Percentiles rank a stretch among this genome's conserved stretches.
Conservation (phyloP, 148 eudicot genomes). For the Dianthus caryophyllus region DNA sequence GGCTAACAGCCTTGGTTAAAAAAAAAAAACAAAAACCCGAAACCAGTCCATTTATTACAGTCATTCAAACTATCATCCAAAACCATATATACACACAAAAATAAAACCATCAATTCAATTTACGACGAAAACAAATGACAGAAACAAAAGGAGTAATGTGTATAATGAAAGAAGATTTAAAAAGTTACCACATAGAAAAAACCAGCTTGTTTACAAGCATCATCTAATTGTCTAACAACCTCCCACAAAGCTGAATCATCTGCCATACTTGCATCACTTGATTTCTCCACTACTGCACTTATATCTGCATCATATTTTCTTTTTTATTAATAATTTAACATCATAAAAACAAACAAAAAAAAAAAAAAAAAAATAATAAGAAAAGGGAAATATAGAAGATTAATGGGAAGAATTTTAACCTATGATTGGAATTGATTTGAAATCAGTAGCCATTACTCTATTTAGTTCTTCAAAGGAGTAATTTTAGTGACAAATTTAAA, state of each 20-base stretch:
- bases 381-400: not conserved
- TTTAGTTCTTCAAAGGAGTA: not conserved
- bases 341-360: not conserved
- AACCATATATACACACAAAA: too few relatives aligned
- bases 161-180: not conserved
- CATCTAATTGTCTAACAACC: conserved; percentile 59
- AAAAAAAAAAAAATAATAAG: not conserved
- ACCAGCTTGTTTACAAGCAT: conserved; percentile 84
- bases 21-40: too few relatives aligned
- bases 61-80: too few relatives aligned
- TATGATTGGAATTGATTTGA: conserved; percentile 72
- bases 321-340: not conserved
- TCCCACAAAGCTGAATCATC: conserved; percentile 50
- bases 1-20: too few relatives aligned
- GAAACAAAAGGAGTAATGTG: not conserved
- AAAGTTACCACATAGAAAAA: conserved; percentile 82
- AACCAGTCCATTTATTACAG: too few relatives aligned
- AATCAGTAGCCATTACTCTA: conserved; percentile 61
- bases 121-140: not conserved
- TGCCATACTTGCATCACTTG: conserved; percentile 55
- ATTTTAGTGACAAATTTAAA: too few relatives aligned
- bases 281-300: conserved; percentile 58
- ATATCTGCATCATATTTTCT: conserved; percentile 45
- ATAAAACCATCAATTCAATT: too few relatives aligned
- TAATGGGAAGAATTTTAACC: conserved; percentile 29